Base-by-base conservation (phyloP, 2,329 filamentous ascomycete species). In the Phaeosphaeria sp. region DNA sequence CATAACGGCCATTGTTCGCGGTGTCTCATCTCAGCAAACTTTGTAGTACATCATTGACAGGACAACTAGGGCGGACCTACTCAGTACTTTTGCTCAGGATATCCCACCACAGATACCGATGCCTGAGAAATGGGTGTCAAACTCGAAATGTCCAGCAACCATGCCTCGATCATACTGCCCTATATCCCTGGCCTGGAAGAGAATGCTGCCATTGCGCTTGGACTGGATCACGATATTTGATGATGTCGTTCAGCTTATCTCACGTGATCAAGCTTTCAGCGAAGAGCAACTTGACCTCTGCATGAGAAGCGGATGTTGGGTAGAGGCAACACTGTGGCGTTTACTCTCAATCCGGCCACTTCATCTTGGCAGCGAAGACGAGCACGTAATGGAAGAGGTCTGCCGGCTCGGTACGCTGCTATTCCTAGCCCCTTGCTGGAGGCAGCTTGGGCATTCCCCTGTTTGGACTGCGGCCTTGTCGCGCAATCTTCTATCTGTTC, bases 101-200 rank as follows among this genome's bases (percentile, higher is more conserved):
- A 64, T 69, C n/a, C 59, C 63, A 7, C 66, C 69, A 5, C 54
- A 63, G 17, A 47, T 72, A 13, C 68, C 69, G 1, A 50, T 74
- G 42, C 72, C 72, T 17, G 33, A 20, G 2, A 56, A 56, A 51
- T 75, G 72, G 72, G 47, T 52, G 27, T 21, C 30, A 7, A 54
- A 69, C 36, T 66, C 66, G 52, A 73, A 78, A 81, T 79, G 83
- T 77, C 79, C 81, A 80, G 80, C 85, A 82, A 83, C 81, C 84
- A 84, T 86, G 83, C 84, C 85, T 78, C 80, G 81, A 75, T 82
- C 83, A 72, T 69, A 66, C 66, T 72, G 72, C 71, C 81, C 79
- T 73, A 79, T 87, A 78, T 87, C 81, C 78, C 82, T 85, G 75
- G 76, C 80, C 61, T 85, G 78, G 82, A 85, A 88, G 84, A 84